These are phyloP conservation scores for Penicillium herquei DNA, from an alignment of 495 filamentous ascomycete species.

Conservation along the genomic window DNA sequence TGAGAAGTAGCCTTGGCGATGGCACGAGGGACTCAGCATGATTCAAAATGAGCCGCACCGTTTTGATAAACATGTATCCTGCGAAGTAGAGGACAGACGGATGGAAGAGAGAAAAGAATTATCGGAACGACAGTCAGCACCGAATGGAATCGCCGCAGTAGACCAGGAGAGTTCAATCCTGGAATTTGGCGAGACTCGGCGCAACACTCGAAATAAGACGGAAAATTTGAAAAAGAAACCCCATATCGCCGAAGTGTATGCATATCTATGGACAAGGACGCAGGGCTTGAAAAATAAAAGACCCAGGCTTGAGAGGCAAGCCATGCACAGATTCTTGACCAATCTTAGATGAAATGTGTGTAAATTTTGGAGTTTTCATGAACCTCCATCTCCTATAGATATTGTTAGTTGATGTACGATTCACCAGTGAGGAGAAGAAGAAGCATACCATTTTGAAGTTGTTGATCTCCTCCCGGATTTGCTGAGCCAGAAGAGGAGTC, in stretches of 20 bases:
- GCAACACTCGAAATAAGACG: not conserved
- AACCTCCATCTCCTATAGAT: slow-evolving; percentile 95
- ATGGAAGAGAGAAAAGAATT: slow-evolving; percentile 1
- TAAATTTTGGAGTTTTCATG: slow-evolving; percentile 98
- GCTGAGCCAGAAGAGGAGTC: slow-evolving; percentile 94
- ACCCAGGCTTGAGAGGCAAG: not conserved
- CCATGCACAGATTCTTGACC: slow-evolving; percentile 28
- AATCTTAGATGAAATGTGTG: slow-evolving; percentile 91
- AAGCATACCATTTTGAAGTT: slow-evolving; percentile 94
- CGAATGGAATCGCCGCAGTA: not conserved
- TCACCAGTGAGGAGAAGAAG: not conserved
- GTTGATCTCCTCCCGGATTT: slow-evolving; percentile 99
- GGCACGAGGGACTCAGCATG: slow-evolving; percentile 7
- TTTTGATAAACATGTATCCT: slow-evolving; percentile 12
- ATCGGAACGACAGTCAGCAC: slow-evolving; percentile 8
- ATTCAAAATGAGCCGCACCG: slow-evolving; percentile 15
- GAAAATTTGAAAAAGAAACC: slow-evolving; percentile 15
- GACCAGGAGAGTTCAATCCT: not conserved
- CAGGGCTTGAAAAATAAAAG: slow-evolving; percentile 7
- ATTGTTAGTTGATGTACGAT: slow-evolving; percentile 27
- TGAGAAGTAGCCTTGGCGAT: slow-evolving; percentile 3
- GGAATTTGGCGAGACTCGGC: not conserved
- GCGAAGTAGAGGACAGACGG: not conserved
- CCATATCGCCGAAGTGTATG: slow-evolving; percentile 28
- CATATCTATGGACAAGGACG: slow-evolving; percentile 32